Evolutionary conservation across 768 basidiomycete species (phyloP), one percentile per base, ranked within the genome.

Genomic region (Melanogaster broomeanus): DNA sequence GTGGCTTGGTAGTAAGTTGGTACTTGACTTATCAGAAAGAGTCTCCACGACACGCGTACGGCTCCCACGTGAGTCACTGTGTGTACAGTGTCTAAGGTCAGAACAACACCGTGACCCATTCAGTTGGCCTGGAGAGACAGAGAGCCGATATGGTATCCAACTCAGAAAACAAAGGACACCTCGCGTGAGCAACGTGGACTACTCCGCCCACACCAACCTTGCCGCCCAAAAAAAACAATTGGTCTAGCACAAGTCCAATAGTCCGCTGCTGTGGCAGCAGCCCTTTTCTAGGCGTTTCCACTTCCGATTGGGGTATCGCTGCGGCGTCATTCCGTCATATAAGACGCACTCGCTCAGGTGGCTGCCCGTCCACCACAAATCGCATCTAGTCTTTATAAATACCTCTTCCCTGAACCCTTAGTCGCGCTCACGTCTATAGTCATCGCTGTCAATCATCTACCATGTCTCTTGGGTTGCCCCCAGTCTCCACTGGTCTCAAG

Each of bases 401-500:
- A 19, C n/a, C 21, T 34, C 13, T 24, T 19, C 3, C 31, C 31
- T 27, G 31, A 37, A 49, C 3, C 22, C n/a, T 24, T 25, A 47
- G 46, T 39, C 46, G 37, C 35, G 46, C 25, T 40, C 41, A 3
- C 19, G 15, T 24, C 11, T 31, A 46, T 10, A 35, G n/a, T 31
- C 37, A 31, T 48, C 5, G 21, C 27, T 31, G 24, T 28, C 41
- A 42, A 31, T 12, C 31, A 10, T 18, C 34, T 16, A 49, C 40
- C 46, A 65, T 69, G 67, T 63, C 71, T 10, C 77, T 87, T 59
- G 77, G 77, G 44, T 71, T 89, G 12, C 84, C 87, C n/a, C 74
- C 82, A 35, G 51, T 85, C 40, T 78, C 87, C 0, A 54, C 74
- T 34, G 76, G 78, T 42, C 83, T 91, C 66, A 90, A 85, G 62